Base-by-base conservation (phyloP, 139 green algal genomes). In the Ettlia oleoabundans region DNA sequence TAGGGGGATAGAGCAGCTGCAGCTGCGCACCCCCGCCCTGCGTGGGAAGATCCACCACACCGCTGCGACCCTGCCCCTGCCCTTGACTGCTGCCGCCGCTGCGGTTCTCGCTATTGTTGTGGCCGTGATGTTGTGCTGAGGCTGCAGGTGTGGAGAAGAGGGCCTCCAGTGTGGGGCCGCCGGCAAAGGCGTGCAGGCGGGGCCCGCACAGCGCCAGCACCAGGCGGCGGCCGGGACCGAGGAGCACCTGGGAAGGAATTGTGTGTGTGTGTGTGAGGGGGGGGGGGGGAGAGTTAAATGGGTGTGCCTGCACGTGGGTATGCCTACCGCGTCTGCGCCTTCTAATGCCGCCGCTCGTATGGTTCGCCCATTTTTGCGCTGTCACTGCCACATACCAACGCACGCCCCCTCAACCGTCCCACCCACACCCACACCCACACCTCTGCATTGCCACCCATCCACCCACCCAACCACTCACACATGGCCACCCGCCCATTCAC, bases 141-240 rank as follows among this genome's bases (percentile, higher is more conserved):
- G 47, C 47, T 15, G 55, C 18, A 22, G 21, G 55, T 65, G 21
- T 65, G 26, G 24, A 18, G 68, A 92, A 91, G 30, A 90, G 70
- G 4, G 67, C 26, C 22, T 87, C 88, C 35, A 89, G 67, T 38
- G 53, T 69, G 5, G 81, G 68, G 3, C 68, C 81, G 32, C 77
- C 87, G 15, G 63, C 13, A 42, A 93, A 93, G n/a, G 92, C 70
- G 67, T 94, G 92, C 28, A 96, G 85, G 21, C 88, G 88, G 1
- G 82, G 78, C 40, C 86, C 80, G 21, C 90, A 95, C 35, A 91
- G 82, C 22, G 89, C 80, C 70, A 97, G 76, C 55, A 95, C 88
- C 51, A 93, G 79, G 8, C 73, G 73, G 26, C 58, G 58, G 3
- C 68, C 35, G 6, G 52, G 19, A 15, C 52, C 52, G 35, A 80